A percentile compares a stretch with the other conserved stretches of the same genome.
phyloP scores from a whole-genome alignment of 2,329 filamentous ascomycete species.

The Sporothrix euskadiensis region DNA sequence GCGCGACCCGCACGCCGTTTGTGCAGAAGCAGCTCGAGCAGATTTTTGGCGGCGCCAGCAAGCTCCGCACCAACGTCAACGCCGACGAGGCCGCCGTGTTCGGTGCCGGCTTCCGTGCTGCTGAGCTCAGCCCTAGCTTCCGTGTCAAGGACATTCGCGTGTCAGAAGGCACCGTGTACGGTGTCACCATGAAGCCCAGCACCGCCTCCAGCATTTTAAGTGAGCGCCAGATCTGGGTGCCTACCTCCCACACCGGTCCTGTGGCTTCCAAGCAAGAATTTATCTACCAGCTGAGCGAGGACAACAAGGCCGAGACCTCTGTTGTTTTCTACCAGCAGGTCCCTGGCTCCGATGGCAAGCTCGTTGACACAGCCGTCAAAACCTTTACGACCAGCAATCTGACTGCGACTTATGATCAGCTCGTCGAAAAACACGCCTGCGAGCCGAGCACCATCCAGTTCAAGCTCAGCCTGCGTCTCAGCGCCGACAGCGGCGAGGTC shows the following conservation, averaged over 20 bases:
- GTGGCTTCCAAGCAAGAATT: constrained; percentile 73
- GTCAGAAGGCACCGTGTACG: constrained; percentile 73
- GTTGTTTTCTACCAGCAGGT: constrained; percentile 78
- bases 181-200: constrained; percentile 71
- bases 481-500: constrained; percentile 72
- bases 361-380: constrained; percentile 61
- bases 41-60: constrained; percentile 68
- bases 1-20: constrained; percentile 86
- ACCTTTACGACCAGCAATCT: constrained; percentile 78
- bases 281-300: constrained; percentile 65
- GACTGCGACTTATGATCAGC: constrained; percentile 74
- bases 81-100: constrained; percentile 96
- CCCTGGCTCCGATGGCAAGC: constrained; percentile 47
- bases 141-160: constrained; percentile 94
- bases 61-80: constrained; percentile 92
- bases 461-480: constrained; percentile 74
- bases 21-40: constrained; percentile 87
- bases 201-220: constrained; percentile 65
- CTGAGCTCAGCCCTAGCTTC: constrained; percentile 90
- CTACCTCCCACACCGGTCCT: constrained; percentile 71
- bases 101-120: constrained; percentile 91
- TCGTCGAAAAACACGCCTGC: constrained; percentile 79
- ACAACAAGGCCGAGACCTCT: constrained; percentile 69
- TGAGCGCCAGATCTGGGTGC: constrained; percentile 80
- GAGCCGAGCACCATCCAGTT: constrained; percentile 74